Evolutionary conservation across 2,329 filamentous ascomycete genomes (phyloP).

Genomic region (Scortechinia acanthostroma): DNA sequence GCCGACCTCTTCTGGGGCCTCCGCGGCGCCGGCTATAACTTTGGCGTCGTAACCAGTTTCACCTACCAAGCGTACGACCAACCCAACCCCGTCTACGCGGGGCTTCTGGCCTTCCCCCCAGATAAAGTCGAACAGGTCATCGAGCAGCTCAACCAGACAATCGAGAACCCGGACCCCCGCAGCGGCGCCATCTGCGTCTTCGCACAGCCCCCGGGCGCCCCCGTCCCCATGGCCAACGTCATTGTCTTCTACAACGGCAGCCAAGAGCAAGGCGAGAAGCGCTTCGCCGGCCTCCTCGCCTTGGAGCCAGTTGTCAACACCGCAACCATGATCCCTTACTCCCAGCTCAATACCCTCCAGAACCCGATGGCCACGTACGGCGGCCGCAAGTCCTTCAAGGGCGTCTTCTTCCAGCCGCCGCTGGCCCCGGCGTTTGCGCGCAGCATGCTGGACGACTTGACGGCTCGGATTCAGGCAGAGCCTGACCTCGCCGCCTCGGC

Average conservation of each 20-base stretch:
- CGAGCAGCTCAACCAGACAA: conserved; percentile 16
- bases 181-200: conserved; percentile 6
- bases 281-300: conserved; percentile 25
- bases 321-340: conserved; percentile 28
- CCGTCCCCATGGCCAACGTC: conserved; percentile 14
- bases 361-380: conserved; percentile 26
- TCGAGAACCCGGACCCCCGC: conserved; percentile 12
- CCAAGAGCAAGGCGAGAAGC: conserved; percentile 19
- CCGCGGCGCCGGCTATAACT: conserved; percentile 28
- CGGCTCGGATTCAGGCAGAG: conserved; percentile 10
- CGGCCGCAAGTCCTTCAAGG: conserved; percentile 27
- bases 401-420: conserved; percentile 32
- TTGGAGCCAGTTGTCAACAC: conserved; percentile 25
- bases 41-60: conserved; percentile 31
- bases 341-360: conserved; percentile 24
- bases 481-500: conserved; percentile 16
- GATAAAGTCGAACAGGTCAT: conserved; percentile 16
- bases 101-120: conserved; percentile 13
- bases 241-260: conserved; percentile 25
- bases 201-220: conserved; percentile 14
- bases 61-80: conserved; percentile 20
- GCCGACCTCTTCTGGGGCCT: conserved; percentile 30
- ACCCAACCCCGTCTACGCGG: conserved; percentile 17
- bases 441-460: conserved; percentile 17
- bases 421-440: conserved; percentile 21